A percentile compares a stretch with the other conserved stretches of the same genome.
These are phyloP conservation scores for Beta corolliflora DNA, from an alignment of 179 eudicot genomes.

Conservation along the genomic window DNA sequence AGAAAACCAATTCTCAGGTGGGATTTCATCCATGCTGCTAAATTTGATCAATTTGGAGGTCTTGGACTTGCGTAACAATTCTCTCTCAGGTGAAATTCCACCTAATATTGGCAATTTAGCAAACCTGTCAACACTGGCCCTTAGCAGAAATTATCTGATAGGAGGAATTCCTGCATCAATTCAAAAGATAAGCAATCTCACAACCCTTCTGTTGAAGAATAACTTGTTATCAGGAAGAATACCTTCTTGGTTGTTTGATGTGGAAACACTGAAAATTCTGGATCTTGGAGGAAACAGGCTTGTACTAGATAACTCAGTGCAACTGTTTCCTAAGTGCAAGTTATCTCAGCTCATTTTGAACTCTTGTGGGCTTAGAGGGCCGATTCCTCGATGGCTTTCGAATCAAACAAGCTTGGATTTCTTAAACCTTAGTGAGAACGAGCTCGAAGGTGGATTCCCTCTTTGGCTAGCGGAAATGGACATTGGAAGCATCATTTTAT, in stretches of 20 bases:
- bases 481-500: constrained; percentile 49
- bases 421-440: constrained; percentile 53
- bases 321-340: constrained; percentile 42
- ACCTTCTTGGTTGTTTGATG: constrained; percentile 49
- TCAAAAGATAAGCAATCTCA: constrained; percentile 36
- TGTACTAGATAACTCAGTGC: constrained; percentile 34
- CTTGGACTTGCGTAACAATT: constrained; percentile 42
- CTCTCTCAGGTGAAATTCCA: constrained; percentile 27
- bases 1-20: constrained; percentile 44
- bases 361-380: constrained; percentile 45
- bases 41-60: constrained; percentile 36
- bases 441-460: constrained; percentile 47
- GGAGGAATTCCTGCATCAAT: constrained; percentile 50
- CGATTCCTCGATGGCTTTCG: constrained; percentile 56
- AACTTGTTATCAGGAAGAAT: constrained; percentile 49
- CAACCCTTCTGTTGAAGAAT: constrained; percentile 37
- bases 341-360: constrained; percentile 43
- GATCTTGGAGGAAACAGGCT: constrained; percentile 47
- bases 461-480: constrained; percentile 61
- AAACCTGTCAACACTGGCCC: constrained; percentile 14
- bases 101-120: constrained; percentile 23
- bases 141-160: constrained; percentile 37
- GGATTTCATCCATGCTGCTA: constrained; percentile 37
- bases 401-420: constrained; percentile 47
- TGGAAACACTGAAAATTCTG: constrained; percentile 33